Base-by-base conservation (phyloP, 2,329 filamentous ascomycete species). In the Didymella keratinophila region DNA sequence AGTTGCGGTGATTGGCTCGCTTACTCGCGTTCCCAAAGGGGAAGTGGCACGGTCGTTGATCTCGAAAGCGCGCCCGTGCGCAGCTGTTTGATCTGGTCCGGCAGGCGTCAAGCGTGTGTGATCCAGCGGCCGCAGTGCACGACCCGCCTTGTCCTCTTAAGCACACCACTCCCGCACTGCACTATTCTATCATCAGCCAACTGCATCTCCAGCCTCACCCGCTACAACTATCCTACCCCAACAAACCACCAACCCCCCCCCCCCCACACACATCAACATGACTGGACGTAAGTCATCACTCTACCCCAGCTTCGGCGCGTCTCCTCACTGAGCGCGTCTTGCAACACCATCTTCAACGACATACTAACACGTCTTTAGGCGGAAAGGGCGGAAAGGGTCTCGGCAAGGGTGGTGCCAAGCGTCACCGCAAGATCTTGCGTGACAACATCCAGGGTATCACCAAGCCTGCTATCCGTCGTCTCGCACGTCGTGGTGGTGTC, bases 371-470 rank as follows among this genome's bases (percentile, higher is more conserved):
- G 55, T 70, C 54, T 67, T 61, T 62, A 83, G 81, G 81, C 73
- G 81, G 81, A 69, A 83, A 83, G 78, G 81, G 81, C 71, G 81
- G 81, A 67, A 83, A 83, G 75, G 81, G 81, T 64, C 81, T 83
- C 74, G 81, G 81, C 67, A 83, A 83, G 76, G 81, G 81, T 63
- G 81, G 81, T 63, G 81, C 81, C 74, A 83, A 83, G 79, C 81
- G 81, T 76, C 81, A 83, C 69, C 80, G 81, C 66, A 83, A 83
- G 81, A 83, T 83, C 73, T 76, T 83, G 66, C 81, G 81, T 67
- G 81, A 83, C 80, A 83, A 83, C 79, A 83, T 83, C 74, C 81
- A 83, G 73, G 81, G 81, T 73, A 83, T 83, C 73, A 83, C 81
- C 70, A 83, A 83, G 79, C 81, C 81, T 65, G 81, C 81, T 58